Base-by-base conservation (phyloP, 345 rosid species). In the Eucalyptus virginea region DNA sequence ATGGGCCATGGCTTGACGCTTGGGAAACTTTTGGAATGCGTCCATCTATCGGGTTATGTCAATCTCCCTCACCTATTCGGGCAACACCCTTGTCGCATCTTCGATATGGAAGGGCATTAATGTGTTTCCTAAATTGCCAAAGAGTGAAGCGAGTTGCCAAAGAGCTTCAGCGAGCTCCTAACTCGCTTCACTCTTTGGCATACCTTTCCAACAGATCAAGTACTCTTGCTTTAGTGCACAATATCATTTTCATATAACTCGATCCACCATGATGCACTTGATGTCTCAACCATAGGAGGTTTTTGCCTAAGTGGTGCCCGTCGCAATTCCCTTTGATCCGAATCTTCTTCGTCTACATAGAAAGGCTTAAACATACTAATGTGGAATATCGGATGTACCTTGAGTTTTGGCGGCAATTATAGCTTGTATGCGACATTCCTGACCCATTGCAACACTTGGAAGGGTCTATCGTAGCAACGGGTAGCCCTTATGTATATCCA, bases 391-490 rank as follows among this genome's bases (percentile, higher is more conserved):
- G 2, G 1, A 5, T 58, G 65, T 58, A 58, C 65, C 14, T 58
- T 58, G 6, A 26, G 30, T 26, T 58, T 58, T 26, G n/a, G 7
- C 1, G 2, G 30, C 30, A 26, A 26, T 58, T 26, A 1, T 26
- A 58, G n/a, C n/a, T 58, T 26, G 7, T 58, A 26, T 58, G n/a
- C 1, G 0, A 58, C 65, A 24, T 58, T 58, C n/a, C 3, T 3
- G 2, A 58, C n/a, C 30, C n/a, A 58, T 58, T 58, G 65, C 15
- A 58, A 11, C 65, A 58, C 65, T 58, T 58, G 69, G 69, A 2
- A 62, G 4, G 37, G 9, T n/a, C 5, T n/a, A n/a, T 62, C 2
- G 3, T 30, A 30, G 32, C 1, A 9, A 30, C 2, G 0, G 9
- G 30, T 30, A 2, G 5, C 9, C 19, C 5, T 30, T 30, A 13